Conservation (phyloP, 208 protist species). For the Angomonas desouzai region DNA sequence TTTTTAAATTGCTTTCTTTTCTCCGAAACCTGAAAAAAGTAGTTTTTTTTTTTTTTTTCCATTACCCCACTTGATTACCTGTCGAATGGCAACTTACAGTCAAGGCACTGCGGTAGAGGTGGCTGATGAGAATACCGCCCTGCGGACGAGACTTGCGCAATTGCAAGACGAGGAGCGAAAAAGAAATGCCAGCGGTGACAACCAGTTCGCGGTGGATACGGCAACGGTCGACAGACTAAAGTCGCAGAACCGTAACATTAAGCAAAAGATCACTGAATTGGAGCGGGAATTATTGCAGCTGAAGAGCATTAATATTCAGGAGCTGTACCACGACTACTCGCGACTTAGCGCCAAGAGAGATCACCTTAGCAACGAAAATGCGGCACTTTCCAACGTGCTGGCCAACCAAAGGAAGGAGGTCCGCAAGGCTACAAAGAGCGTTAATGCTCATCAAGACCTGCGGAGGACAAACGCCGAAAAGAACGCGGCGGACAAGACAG, state of each 20-base stretch:
- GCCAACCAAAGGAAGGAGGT: slow-evolving; percentile 73
- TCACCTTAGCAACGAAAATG: slow-evolving; percentile 72
- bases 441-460: slow-evolving; percentile 46
- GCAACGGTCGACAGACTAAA: slow-evolving; percentile 36
- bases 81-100: slow-evolving; percentile 31
- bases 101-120: slow-evolving; percentile 28
- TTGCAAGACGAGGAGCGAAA: slow-evolving; percentile 47
- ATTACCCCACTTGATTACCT: too few relatives aligned
- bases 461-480: slow-evolving; percentile 62
- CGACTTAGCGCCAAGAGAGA: slow-evolving; percentile 52
- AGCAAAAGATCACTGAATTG: slow-evolving; percentile 46
- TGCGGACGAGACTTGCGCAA: slow-evolving; percentile 40
- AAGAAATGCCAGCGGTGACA: slow-evolving; percentile 13
- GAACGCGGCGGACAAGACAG: slow-evolving; percentile 45
- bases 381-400: slow-evolving; percentile 71
- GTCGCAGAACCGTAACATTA: slow-evolving; percentile 46
- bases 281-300: slow-evolving; percentile 51
- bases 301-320: slow-evolving; percentile 49
- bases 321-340: slow-evolving; percentile 69
- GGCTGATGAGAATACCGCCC: slow-evolving; percentile 48
- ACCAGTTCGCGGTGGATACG: slow-evolving; percentile 24
- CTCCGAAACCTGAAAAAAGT: not conserved
- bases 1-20: slow-evolving; percentile 5
- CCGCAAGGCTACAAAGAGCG: slow-evolving; percentile 39
- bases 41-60: slow-evolving; percentile 6